Evolutionary conservation across 768 basidiomycete genomes (phyloP), one percentile per base, ranked within the genome.

Genomic region (Leccinum uliginosum): DNA sequence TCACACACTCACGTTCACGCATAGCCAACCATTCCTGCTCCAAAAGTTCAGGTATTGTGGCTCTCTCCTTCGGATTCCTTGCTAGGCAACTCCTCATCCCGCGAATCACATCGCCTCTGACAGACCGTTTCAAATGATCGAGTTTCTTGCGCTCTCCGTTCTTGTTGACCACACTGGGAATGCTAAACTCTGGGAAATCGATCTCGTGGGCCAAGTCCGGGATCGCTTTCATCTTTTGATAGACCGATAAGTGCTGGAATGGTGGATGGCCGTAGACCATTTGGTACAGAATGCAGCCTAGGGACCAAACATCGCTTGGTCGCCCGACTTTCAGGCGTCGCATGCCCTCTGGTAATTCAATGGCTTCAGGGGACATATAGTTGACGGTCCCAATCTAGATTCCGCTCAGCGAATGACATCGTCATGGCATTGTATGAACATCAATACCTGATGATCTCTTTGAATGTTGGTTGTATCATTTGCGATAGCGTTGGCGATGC

Each of bases 391-490:
- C 96, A 62, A 99, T 88, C 90, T 96, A 64, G 19, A 65, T 15
- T 24, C 40, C 43, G 50, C 21, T 56, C 38, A 51, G 55, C 34
- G 14, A 55, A 26, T 53, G 29, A 4, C 4, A 17, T 27, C 21
- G 44, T 19, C 24, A 47, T 23, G 27, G 7, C 4, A 19, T 19
- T 35, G 23, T 14, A 43, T 35, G 34, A 53, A 40, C 8, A n/a
- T 46, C 26, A 74, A 27, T 64, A 92, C 93, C 82, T 95, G 93
- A 67, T 93, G 91, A 63, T 99, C 96, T 55, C 96, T 81, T 62
- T 96, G 93, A 56, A 98, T 98, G 66, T 99, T 98, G 3, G 96
- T 98, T 2, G 96, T 99, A 65, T 99, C 96, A 67, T 95, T 98
- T 17, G 95, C 94, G 62, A 99, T 96, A 9, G 95, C 95, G 68